Evolutionary conservation across 2,329 filamentous ascomycete species (phyloP).

Genomic region (Alternaria infectoria): DNA sequence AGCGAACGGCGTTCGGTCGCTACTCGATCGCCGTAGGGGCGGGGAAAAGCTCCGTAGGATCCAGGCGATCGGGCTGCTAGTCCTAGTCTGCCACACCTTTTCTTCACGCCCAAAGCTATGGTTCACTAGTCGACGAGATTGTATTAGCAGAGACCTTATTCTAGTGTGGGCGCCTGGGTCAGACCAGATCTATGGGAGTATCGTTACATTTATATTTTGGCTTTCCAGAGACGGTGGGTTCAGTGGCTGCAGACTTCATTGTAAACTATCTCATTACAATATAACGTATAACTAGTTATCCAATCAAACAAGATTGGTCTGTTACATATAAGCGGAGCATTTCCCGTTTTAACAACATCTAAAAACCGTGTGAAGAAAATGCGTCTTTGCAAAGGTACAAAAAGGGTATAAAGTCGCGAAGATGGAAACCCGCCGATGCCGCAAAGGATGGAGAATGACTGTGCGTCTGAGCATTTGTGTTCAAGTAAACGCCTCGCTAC

Average conservation of each 20-base stretch:
- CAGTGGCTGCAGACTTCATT: neutral
- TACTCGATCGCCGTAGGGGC: neutral
- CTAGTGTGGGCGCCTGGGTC: neutral
- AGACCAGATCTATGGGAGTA: neutral
- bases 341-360: neutral
- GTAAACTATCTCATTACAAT: neutral
- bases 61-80: neutral
- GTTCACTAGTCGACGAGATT: neutral
- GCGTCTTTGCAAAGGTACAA: neutral
- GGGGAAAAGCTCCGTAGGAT: neutral
- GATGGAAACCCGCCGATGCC: neutral
- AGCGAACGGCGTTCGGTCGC: conserved; percentile 3
- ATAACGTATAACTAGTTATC: neutral
- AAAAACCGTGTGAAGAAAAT: neutral
- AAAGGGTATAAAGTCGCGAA: conserved; percentile 3
- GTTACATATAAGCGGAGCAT: neutral
- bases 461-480: neutral
- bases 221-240: neutral
- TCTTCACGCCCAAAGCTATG: neutral
- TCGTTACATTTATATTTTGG: neutral
- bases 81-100: neutral
- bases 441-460: neutral
- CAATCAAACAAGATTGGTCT: neutral
- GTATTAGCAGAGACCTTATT: neutral
- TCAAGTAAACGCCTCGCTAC: conserved; percentile 1